Base-by-base conservation (phyloP, 1,284 basidiomycete species). In the Irpex sp. region DNA sequence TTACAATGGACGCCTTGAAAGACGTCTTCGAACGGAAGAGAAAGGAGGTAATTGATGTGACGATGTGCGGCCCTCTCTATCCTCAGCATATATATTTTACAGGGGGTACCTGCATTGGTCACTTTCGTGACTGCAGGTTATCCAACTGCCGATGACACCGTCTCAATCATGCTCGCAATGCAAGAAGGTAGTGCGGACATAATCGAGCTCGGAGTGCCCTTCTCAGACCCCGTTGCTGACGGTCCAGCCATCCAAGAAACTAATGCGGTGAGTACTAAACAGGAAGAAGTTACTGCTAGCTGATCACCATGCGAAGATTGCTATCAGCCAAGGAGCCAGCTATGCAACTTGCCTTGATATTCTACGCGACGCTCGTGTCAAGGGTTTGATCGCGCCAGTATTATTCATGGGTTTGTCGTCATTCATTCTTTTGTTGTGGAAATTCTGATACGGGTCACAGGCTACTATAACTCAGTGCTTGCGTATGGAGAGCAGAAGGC, bases 141-240 rank as follows among this genome's bases (percentile, higher is more conserved):
- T 78, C 96, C 95, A 26, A 86, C 81, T 9, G 77, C 78, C 60
- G 81, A 88, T 70, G 89, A 92, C 65, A 98, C 97, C 0, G 93
- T 97, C 13, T 88, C 93, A 3, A 82, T 97, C 62, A 77, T 98
- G 80, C 86, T 98, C 44, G 92, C 92, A 19, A 92, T 99, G 85
- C 91, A 98, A 77, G 84, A 85, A 55, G 97, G 96, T 57, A 97
- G 97, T 19, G 88, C 94, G 56, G 96, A 98, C 76, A 87, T 98
- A 68, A 97, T 99, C 68, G 97, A 99, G 77, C 85, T 99, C 37
- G 97, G 97, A 31, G 85, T 98, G 47, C 97, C 96, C 0, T 98
- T 98, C 81, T 96, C 93, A 63, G 97, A 99, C 79, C 97, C 97
- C 9, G 93, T 96, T 70, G 97, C 95, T 1, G 97, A 99, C 78